Base-by-base conservation (phyloP, 1,284 basidiomycete species). In the Trametes polyzona region DNA sequence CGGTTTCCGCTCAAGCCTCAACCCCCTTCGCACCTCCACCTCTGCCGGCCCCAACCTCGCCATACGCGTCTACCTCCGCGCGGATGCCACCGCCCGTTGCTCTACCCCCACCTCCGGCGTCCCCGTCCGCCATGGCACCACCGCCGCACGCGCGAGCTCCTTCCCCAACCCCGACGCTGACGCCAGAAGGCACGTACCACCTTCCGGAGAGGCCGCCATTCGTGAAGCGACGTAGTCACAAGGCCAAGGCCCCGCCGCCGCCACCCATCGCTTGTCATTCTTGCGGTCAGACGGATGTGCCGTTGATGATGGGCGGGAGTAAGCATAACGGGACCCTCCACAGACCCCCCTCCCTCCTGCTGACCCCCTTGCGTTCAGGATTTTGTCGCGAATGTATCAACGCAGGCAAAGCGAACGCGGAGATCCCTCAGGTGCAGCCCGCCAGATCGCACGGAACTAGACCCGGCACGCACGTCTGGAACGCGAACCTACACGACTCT, bases 231-330 rank as follows among this genome's bases (percentile, higher is more conserved):
- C 65, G 65, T 43, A 67, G 60, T 40, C 56, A 59, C 8, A 63
- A 73, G 47, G 32, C 61, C 0, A 69, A 65, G 42, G 23, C 73
- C 14, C 53, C 69, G 3, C 54, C 70, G 10, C 58, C 65, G 1
- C 57, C 62, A 10, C 67, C 63, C 27, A 86, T 89, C 26, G 78
- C 81, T 26, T 90, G 88, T 60, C 72, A 78, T 26, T 70, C 79
- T 5, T 90, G 87, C 67, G 78, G 80, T 42, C 78, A 82, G 67
- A 81, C 78, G 17, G 85, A 88, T 64, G 87, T 90, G n/a, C 88
- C 88, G 11, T 74, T 90, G 29, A 81, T 89, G 57, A 76, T 84
- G 67, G 86, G 86, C 57, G 87, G 88, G 37, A 79, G 87, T 90
- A 63, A 77, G 88, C 77, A 21, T 19, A 4, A 21, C 26, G 42